phyloP scores from a whole-genome alignment of 2,329 filamentous ascomycete species.

The Macrophomina tecta region DNA sequence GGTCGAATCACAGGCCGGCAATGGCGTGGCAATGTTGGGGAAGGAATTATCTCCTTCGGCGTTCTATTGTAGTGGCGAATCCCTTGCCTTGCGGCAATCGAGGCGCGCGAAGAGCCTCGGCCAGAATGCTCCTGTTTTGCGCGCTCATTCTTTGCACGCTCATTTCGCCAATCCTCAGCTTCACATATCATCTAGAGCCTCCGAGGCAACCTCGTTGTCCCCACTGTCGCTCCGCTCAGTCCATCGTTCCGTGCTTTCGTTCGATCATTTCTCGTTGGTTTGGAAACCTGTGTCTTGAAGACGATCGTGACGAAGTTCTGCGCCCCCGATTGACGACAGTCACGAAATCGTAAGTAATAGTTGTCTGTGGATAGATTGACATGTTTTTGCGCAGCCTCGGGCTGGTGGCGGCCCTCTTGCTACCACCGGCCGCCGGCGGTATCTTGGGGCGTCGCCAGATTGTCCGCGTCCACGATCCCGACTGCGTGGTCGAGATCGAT shows the following conservation, averaged over 20 bases:
- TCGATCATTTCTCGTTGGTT: conserved; percentile 4
- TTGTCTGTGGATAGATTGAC: conserved; percentile 16
- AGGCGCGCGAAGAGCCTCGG: conserved; percentile 10
- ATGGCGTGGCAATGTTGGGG: neutral
- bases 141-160: conserved; percentile 2
- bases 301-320: neutral
- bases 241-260: conserved; percentile 2
- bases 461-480: conserved; percentile 1
- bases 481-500: conserved; percentile 21
- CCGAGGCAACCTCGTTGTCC: neutral
- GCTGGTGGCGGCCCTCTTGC: conserved; percentile 19
- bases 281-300: neutral
- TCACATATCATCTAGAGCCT: conserved; percentile 13
- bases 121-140: conserved; percentile 20
- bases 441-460: conserved; percentile 4
- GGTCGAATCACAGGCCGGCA: neutral
- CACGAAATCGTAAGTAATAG: neutral
- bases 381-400: conserved; percentile 23
- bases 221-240: conserved; percentile 1
- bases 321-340: neutral
- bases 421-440: conserved; percentile 5
- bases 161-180: conserved; percentile 7
- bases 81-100: conserved; percentile 23
- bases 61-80: neutral
- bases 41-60: neutral